phyloP scores from a whole-genome alignment of 768 basidiomycete species.

The Leccinum incarnatum region DNA sequence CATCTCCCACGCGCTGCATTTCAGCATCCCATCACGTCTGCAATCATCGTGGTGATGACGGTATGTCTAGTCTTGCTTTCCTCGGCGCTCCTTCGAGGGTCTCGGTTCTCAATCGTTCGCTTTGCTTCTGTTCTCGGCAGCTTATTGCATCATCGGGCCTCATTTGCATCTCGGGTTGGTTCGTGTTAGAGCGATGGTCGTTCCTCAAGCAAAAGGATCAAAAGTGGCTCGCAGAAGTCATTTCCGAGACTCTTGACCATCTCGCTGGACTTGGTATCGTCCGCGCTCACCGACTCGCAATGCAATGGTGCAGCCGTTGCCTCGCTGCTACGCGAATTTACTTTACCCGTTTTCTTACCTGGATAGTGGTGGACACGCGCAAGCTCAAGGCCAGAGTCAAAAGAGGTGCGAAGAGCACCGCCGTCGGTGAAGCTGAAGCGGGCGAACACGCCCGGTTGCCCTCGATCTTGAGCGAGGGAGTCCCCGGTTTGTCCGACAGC shows the following conservation, averaged over 20 bases:
- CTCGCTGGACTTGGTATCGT: constrained; percentile 22
- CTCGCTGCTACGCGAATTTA: constrained; percentile 7
- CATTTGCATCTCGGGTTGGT: constrained; percentile 51
- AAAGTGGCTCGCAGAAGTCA: constrained; percentile 45
- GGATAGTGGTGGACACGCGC: constrained; percentile 14
- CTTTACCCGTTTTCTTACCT: constrained; percentile 11
- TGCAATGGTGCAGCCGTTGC: constrained; percentile 23
- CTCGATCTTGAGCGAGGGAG: not conserved
- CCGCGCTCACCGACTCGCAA: constrained; percentile 22
- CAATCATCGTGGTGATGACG: constrained; percentile 71
- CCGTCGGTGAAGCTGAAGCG: not conserved
- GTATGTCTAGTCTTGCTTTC: constrained; percentile 16
- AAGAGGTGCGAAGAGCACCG: not conserved
- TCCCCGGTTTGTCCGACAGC: not conserved
- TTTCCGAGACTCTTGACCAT: constrained; percentile 22
- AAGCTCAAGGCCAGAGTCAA: not conserved
- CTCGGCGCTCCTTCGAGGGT: not conserved
- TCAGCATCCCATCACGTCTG: constrained; percentile 59
- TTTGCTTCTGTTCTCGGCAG: constrained; percentile 6
- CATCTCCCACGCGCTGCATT: not conserved
- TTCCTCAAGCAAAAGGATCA: constrained; percentile 43
- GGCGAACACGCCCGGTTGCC: not conserved
- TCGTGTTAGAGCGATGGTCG: constrained; percentile 47
- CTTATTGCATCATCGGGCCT: constrained; percentile 37
- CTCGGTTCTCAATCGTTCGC: not conserved